Evolutionary conservation across 306 rosid species (phyloP), one percentile per base, ranked within the genome.

Genomic region (Sophora flavescens): DNA sequence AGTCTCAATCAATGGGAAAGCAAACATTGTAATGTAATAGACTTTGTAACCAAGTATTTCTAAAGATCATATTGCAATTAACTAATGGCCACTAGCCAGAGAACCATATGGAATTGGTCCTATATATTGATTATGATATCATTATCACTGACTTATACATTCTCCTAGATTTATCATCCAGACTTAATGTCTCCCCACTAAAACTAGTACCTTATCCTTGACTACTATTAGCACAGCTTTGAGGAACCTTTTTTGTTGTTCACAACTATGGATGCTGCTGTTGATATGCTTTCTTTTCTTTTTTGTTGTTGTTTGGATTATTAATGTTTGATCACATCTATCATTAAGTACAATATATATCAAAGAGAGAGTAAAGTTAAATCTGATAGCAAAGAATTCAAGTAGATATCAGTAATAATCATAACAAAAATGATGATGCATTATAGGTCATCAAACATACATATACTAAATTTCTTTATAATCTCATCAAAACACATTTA

Each of bases 401-500:
- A 71, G 68, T 53, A 45, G 63, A 45, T 22, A 30, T 52, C 11
- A 39, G 38, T 8, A 17, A 33, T 8, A 63, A 33, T 58, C 68
- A 63, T 58, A 64, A 62, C 33, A 30, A 54, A 52, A 62, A 58
- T 58, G 30, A 63, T 30, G 8, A 65, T 28, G 79, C 52, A 10
- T 51, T 53, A 30, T n/a, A 50, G 14, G 15, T 68, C 15, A 50
- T 48, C 15, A 35, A 7, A 18, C 16, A 59, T 38, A n/a, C 36
- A 72, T 38, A 48, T n/a, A 12, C 11, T 44, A 7, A 33, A 69
- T 32, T 32, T 4, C 32, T 69, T 14, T 69, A 8, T 50, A 67
- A 59, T 73, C 67, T 72, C 41, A 18, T 56, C 16, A 75, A 75
- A 70, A 50, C 17, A 59, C 52, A 39, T 30, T 68, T 30, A 44